Evolutionary conservation across 495 filamentous ascomycete species (phyloP).

Genomic region (Neurospora sp.): DNA sequence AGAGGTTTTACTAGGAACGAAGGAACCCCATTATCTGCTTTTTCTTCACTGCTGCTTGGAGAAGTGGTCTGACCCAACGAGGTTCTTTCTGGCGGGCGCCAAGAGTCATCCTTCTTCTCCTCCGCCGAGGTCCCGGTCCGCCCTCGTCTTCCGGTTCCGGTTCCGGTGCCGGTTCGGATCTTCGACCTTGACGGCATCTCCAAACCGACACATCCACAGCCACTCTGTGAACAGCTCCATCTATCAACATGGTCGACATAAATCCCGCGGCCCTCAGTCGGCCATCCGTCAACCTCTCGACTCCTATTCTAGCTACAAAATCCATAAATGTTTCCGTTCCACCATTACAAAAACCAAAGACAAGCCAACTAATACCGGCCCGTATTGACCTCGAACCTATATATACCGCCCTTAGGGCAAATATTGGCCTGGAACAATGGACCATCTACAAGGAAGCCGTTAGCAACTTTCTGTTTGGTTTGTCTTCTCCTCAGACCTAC

Average conservation of each 20-base stretch:
- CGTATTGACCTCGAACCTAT: slow-evolving; percentile 86
- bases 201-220: background rate
- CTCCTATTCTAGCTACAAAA: slow-evolving; percentile 50
- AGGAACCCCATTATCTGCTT: background rate
- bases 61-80: background rate
- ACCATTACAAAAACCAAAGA: slow-evolving; percentile 52
- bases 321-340: slow-evolving; percentile 47
- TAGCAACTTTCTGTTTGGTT: slow-evolving; percentile 68
- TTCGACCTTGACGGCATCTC: slow-evolving; percentile 3
- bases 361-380: slow-evolving; percentile 53
- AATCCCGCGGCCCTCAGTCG: slow-evolving; percentile 76
- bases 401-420: slow-evolving; percentile 74
- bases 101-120: background rate
- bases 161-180: slow-evolving; percentile 8
- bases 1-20: background rate
- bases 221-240: background rate
- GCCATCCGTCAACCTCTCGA: slow-evolving; percentile 49
- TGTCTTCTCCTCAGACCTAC: slow-evolving; percentile 3
- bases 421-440: slow-evolving; percentile 76
- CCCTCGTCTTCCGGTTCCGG: slow-evolving; percentile 3
- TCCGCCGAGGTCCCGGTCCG: background rate
- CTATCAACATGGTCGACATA: slow-evolving; percentile 61
- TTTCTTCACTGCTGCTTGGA: background rate
- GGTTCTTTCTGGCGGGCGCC: background rate
- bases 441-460: slow-evolving; percentile 75